phyloP scores from a whole-genome alignment of 345 rosid genomes.

The Salix arbutifolia region DNA sequence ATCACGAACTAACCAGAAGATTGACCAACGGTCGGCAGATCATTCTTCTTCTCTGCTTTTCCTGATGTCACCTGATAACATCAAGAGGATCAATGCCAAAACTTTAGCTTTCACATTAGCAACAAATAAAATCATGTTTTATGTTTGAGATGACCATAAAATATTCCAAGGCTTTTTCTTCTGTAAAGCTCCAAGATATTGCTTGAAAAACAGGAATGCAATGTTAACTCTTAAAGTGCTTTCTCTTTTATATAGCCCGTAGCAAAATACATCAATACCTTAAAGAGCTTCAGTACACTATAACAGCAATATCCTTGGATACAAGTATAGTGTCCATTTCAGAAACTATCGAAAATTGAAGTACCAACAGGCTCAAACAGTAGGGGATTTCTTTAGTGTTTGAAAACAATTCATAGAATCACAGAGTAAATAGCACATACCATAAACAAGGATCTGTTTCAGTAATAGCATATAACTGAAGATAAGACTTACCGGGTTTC shows the following conservation, averaged over 20 bases:
- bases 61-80: constrained; percentile 43
- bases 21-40: constrained; percentile 39
- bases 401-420: neutral
- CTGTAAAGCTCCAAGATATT: neutral
- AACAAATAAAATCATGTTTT: neutral
- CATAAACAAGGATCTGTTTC: neutral
- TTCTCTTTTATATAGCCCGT: neutral
- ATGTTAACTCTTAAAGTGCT: neutral
- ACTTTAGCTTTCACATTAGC: neutral
- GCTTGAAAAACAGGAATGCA: neutral
- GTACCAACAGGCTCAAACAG: neutral
- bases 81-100: constrained; percentile 8
- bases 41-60: constrained; percentile 38
- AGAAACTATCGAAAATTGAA: neutral
- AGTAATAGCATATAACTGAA: neutral
- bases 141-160: neutral
- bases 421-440: neutral
- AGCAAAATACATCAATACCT: neutral
- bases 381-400: neutral
- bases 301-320: neutral
- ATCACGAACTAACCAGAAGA: constrained; percentile 51
- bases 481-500: constrained; percentile 47
- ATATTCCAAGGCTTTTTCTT: neutral
- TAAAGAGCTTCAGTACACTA: neutral
- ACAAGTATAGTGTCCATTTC: neutral